Conservation (phyloP, 768 basidiomycete species). For the Tephrocybe sp. region DNA sequence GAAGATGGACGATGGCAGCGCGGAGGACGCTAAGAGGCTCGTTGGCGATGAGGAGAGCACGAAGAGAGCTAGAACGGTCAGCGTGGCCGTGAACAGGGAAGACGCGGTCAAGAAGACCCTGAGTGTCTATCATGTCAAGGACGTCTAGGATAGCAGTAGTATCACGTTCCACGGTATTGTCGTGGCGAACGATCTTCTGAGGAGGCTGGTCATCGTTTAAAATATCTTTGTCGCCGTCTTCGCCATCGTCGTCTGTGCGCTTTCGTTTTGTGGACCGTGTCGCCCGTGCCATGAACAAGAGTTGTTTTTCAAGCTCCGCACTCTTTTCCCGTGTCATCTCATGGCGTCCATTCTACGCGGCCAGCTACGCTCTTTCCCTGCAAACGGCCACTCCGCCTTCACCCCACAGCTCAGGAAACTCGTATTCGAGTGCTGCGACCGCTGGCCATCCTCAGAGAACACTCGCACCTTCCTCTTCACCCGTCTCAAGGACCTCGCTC, state of each 20-base stretch:
- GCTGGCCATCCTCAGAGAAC: slow-evolving; percentile 72
- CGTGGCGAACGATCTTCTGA: not conserved
- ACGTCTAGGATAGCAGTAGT: slow-evolving; percentile 59
- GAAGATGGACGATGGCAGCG: slow-evolving; percentile 64
- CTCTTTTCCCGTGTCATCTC: not conserved
- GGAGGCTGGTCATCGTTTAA: slow-evolving; percentile 43
- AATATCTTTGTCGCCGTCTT: slow-evolving; percentile 37
- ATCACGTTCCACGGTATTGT: slow-evolving; percentile 19
- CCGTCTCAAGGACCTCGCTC: slow-evolving; percentile 62
- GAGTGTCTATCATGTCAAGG: slow-evolving; percentile 63
- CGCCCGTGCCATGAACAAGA: slow-evolving; percentile 63
- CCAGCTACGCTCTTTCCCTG: slow-evolving; percentile 51
- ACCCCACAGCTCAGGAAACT: slow-evolving; percentile 80
- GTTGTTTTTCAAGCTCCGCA: slow-evolving; percentile 28
- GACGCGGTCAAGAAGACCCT: slow-evolving; percentile 78
- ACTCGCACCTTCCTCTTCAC: slow-evolving; percentile 68
- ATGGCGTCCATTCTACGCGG: slow-evolving; percentile 38
- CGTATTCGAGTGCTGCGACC: slow-evolving; percentile 87
- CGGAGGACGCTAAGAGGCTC: slow-evolving; percentile 55
- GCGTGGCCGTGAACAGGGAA: slow-evolving; percentile 51
- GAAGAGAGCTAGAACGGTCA: slow-evolving; percentile 45
- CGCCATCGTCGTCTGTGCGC: slow-evolving; percentile 41
- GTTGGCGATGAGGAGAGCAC: slow-evolving; percentile 49
- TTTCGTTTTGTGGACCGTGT: slow-evolving; percentile 76
- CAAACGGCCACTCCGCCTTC: slow-evolving; percentile 75